phyloP scores from a whole-genome alignment of 2,329 filamentous ascomycete genomes.

The Alternaria sp. region DNA sequence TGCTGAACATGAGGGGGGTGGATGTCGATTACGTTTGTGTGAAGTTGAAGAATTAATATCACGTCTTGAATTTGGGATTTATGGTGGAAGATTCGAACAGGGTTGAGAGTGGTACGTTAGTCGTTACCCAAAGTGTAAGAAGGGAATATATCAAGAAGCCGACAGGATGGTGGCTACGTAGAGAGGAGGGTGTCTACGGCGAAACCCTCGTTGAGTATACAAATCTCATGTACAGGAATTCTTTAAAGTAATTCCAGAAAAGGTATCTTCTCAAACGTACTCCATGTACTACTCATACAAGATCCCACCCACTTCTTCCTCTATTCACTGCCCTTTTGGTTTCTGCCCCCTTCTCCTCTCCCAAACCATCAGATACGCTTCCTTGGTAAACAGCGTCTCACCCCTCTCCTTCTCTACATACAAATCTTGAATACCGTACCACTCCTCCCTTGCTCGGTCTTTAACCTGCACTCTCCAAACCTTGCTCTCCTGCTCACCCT shows the following conservation, averaged over 20 bases:
- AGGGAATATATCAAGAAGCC: background rate
- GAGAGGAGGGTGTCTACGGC: background rate
- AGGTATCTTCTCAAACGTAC: background rate
- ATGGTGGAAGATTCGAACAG: too few relatives aligned
- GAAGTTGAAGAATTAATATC: too few relatives aligned
- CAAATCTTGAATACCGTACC: slow-evolving; percentile 92
- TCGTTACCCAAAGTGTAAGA: background rate
- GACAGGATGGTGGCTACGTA: background rate
- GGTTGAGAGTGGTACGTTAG: background rate
- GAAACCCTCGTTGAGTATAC: background rate
- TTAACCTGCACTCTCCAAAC: slow-evolving; percentile 93
- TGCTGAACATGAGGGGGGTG: too few relatives aligned
- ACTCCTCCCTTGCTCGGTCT: slow-evolving; percentile 82
- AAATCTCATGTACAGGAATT: background rate
- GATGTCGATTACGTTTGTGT: too few relatives aligned
- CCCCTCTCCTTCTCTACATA: slow-evolving; percentile 89
- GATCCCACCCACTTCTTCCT: background rate
- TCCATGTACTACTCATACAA: background rate
- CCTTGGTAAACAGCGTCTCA: slow-evolving; percentile 89
- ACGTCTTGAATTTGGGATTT: too few relatives aligned
- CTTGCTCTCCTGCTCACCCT: slow-evolving; percentile 89
- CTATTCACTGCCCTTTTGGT: slow-evolving; percentile 1
- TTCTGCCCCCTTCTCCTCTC: slow-evolving; percentile 72
- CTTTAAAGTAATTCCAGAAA: background rate
- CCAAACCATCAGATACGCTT: slow-evolving; percentile 97